Evolutionary conservation across 1,284 basidiomycete species (phyloP), one percentile per base, ranked within the genome.

Genomic region (Boletellus sp.): DNA sequence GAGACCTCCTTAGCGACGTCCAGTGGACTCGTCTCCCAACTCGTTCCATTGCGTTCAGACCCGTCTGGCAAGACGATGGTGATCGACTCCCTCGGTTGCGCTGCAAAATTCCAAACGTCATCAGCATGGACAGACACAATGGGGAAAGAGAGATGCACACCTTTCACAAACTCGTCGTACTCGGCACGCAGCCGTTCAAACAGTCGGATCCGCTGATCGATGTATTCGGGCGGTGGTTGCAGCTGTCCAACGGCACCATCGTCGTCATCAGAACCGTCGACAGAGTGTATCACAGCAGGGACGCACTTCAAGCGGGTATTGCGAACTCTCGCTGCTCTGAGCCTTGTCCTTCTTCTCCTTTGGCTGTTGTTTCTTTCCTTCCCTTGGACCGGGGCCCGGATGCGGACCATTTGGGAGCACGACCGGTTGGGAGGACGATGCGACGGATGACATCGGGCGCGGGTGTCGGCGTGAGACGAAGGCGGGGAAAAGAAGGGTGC

Each of bases 1-100:
- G 91, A 89, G 50, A 99, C 81, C 60, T 85, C 85, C 67, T 88
- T 88, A 40, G 96, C 96, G 53, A 99, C 76, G 62, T 91, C 85
- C 83, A 98, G 83, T 0, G 97, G 97, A 55, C 83, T 91, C n/a
- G 97, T 98, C 76, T 98, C 91, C 92, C 92, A 99, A 62, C 91
- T 88, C 51, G 76, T 92, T 26, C 82, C 97, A 59, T 90, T 83
- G 51, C 90, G 81, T 60, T 85, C 79, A 24, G 89, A 86, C 18
- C 95, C 94, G 75, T 98, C 91, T 5, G 86, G 91, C 58, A 99
- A 73, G 3, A 92, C 96, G 66, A 99, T 76, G 8, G 76, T 80
- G 62, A 99, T 97, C 49, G 89, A 82, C 59, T 89, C 81, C 41
- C 92, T 83, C 7, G 91, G 85, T 78, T 95, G 91, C n/a, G 81